Evolutionary conservation across 352 stramenopile genomes (phyloP).

Genomic region (Peronospora farinosa): DNA sequence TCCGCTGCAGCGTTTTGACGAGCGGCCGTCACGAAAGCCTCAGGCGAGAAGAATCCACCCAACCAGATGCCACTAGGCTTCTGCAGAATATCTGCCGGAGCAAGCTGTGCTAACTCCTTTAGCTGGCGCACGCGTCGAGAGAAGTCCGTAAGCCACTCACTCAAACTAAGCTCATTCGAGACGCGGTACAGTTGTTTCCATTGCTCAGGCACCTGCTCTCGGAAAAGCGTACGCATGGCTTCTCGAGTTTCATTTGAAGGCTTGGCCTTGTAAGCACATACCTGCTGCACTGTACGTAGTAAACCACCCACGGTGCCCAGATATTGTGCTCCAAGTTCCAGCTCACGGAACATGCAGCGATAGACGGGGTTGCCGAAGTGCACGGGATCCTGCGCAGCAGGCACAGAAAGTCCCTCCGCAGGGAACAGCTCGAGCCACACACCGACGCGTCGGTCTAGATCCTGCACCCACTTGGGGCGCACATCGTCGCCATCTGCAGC

Average conservation of each 20-base stretch:
- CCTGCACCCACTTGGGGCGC: constrained; percentile 75
- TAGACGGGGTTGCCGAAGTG: constrained; percentile 87
- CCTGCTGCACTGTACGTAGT: constrained; percentile 58
- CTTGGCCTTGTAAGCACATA: constrained; percentile 81
- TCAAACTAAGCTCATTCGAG: constrained; percentile 49
- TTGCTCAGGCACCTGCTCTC: constrained; percentile 55
- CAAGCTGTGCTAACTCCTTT: constrained; percentile 36
- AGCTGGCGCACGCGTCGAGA: constrained; percentile 66
- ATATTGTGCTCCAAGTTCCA: constrained; percentile 64
- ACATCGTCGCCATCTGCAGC: constrained; percentile 32
- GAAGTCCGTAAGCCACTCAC: constrained; percentile 85
- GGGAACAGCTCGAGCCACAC: constrained; percentile 63
- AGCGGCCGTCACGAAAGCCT: constrained; percentile 89
- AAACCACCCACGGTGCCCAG: constrained; percentile 60
- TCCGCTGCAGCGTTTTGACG: constrained; percentile 83
- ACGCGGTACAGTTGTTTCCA: constrained; percentile 61
- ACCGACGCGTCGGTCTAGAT: constrained; percentile 64
- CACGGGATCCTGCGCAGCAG: constrained; percentile 42
- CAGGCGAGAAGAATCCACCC: constrained; percentile 89
- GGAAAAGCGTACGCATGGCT: constrained; percentile 69
- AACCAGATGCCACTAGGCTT: constrained; percentile 72
- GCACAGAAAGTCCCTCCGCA: constrained; percentile 30
- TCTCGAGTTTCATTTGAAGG: constrained; percentile 84
- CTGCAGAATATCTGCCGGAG: constrained; percentile 35
- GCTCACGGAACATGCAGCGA: constrained; percentile 87